Conservation (phyloP, 169 alveolate species). For the Theileria orientalis region DNA sequence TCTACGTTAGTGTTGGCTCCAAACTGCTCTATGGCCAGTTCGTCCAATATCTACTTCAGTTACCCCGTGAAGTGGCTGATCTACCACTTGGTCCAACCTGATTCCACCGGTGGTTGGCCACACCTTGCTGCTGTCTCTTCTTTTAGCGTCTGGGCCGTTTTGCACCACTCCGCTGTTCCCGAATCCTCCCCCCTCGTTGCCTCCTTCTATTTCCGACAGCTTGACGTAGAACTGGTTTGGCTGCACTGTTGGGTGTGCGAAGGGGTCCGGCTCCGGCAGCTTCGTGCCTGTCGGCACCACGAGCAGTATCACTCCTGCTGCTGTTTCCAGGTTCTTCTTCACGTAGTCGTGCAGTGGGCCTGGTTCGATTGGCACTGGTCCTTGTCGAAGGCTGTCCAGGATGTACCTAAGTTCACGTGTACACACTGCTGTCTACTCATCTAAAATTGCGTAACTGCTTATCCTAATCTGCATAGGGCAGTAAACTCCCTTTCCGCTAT, state of each 20-base stretch:
- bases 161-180: conserved; percentile 4
- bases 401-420: conserved; percentile 33
- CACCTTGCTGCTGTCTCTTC: conserved; percentile 11
- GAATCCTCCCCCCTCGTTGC: conserved; percentile 27
- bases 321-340: conserved; percentile 14
- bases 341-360: conserved; percentile 32
- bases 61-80: neutral
- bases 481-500: too few species aligned
- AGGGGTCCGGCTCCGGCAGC: conserved; percentile 38
- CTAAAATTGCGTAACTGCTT: too few species aligned
- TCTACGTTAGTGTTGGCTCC: too few species aligned
- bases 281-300: conserved; percentile 21
- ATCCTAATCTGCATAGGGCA: too few species aligned
- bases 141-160: conserved; percentile 29
- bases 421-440: too few species aligned
- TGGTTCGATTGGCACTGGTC: conserved; percentile 39
- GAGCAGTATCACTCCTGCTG: conserved; percentile 26
- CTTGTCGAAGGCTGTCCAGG: conserved; percentile 55
- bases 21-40: too few species aligned
- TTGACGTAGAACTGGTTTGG: conserved; percentile 44
- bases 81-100: conserved; percentile 26
- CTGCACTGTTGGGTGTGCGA: neutral
- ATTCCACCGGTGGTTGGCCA: conserved; percentile 70
- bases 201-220: conserved; percentile 14
- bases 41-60: too few species aligned